Base-by-base conservation (phyloP, 441 rosid species). In the Heliophila coronopifolia region DNA sequence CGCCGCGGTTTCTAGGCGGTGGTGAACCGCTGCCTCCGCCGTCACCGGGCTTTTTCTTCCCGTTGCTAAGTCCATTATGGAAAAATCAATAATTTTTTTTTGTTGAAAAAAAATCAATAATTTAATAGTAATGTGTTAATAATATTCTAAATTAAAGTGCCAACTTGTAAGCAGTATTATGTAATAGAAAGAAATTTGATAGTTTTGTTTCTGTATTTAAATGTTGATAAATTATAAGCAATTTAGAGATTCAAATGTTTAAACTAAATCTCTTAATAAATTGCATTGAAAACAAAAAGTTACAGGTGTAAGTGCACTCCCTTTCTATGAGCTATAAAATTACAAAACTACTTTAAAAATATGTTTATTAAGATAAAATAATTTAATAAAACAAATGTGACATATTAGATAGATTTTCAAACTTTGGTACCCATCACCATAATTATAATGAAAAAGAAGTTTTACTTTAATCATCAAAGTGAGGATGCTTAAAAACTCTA, bases 51-150 rank as follows among this genome's bases (percentile, higher is more conserved):
- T 77, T 81, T 25, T 77, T 81, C 65, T 90, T 80, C 36, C 80
- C 95, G 2, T 54, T 71, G 35, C 66, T 78, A 9, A 84, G 98
- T 68, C 98, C 98, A 41, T 72, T 78, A 70, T 86, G 98, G 98
- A 84, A n/a, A n/a, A n/a, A n/a, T n/a, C n/a, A n/a, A n/a, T n/a
- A n/a, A n/a, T n/a, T n/a, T n/a, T n/a, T n/a, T n/a, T n/a, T n/a
- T n/a, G n/a, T n/a, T n/a, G n/a, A n/a, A n/a, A n/a, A n/a, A 80
- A 59, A 74, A 70, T 55, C 78, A 74, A 43, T 82, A 73, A 65
- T 57, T 20, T 22, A 14, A 36, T 45, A 17, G 22, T 16, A 9
- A 3, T 53, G 47, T 35, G 14, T 26, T 13, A 7, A 15, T 5
- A 3, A 6, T 38, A 7, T 4, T 31, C 7, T 24, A 16, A 13